phyloP scores from a whole-genome alignment of 1,139 yeast genomes.

The Saccharomyces pastorianus region DNA sequence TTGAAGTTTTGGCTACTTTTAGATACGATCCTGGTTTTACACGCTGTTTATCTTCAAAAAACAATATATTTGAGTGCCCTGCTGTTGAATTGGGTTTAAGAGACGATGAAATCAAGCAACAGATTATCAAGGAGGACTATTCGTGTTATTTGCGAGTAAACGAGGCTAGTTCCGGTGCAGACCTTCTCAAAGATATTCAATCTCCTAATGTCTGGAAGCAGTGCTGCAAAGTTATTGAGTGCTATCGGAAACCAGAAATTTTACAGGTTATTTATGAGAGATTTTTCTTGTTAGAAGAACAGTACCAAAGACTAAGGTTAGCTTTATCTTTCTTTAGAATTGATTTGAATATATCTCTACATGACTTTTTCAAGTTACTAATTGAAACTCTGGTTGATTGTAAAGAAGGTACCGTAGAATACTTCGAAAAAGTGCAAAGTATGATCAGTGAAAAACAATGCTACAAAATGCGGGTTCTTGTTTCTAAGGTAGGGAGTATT shows the following conservation, averaged over 20 bases:
- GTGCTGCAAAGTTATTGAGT: not conserved
- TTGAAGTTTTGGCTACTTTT: conserved; percentile 58
- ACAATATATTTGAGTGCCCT: not conserved
- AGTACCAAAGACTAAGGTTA: conserved; percentile 49
- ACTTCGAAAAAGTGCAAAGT: conserved; percentile 13
- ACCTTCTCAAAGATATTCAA: conserved; percentile 17
- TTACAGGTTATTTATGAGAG: conserved; percentile 26
- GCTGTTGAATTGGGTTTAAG: not conserved
- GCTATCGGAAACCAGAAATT: conserved; percentile 8
- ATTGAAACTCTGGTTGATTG: conserved; percentile 19
- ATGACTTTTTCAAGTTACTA: conserved; percentile 40
- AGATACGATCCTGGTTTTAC: conserved; percentile 57
- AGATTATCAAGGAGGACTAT: not conserved
- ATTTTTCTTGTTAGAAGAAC: conserved; percentile 59
- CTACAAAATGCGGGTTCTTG: conserved; percentile 53
- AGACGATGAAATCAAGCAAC: not conserved
- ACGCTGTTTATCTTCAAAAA: conserved; percentile 3
- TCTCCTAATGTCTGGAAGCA: conserved; percentile 3
- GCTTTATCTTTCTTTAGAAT: conserved; percentile 50
- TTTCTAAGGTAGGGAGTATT: conserved; percentile 38
- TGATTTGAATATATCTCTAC: conserved; percentile 38
- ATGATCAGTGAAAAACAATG: conserved; percentile 31
- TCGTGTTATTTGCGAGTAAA: not conserved
- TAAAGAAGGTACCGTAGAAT: conserved; percentile 20
- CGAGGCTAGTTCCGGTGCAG: not conserved